Base-by-base conservation (phyloP, 257 asterid genomes). In the Leonotis leonurus region DNA sequence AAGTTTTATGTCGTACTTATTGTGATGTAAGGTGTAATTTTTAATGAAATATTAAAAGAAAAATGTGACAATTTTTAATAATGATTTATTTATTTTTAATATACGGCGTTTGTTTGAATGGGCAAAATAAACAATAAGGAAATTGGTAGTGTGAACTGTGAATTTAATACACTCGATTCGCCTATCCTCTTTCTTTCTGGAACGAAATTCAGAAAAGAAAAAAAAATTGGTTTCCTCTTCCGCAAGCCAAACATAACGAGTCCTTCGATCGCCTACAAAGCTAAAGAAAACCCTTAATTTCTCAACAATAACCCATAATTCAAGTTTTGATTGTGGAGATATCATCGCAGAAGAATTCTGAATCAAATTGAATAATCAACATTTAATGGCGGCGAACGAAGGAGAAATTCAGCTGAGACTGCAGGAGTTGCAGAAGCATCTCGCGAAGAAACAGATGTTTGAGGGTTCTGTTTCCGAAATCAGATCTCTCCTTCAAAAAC, bases 341-440 rank as follows among this genome's bases (percentile, higher is more conserved):
- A 22, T 40, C 21, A 22, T 40, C 21, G 35, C 25, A 18, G 59
- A 32, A 26, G 14, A 45, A 24, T 32, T 20, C 0, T 14, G 48
- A 46, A 37, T 13, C n/a, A 12, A 13, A 51, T 18, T 54, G 27
- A n/a, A 16, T 39, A 29, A 6, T 25, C 55, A 6, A 59, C 43
- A 33, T 20, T 40, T 32, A 17, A 82, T 84, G 89, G 83, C 81
- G 49, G 81, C 77, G 37, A 53, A 29, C 14, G 85, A 83, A 69
- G 85, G 73, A 68, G 79, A 62, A 51, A 65, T 92, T 14, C 82
- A 78, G 73, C 80, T 67, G 76, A 78, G 71, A 66, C 77, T 92
- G 62, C 83, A 77, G 39, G 88, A 85, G 65, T 80, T 89, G 70
- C 95, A 92, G 82, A 89, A 80, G 60, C 89, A 81, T 70, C 82